Conservation (phyloP, 192 early-diverging fungal genomes). For the Podila horticola region DNA sequence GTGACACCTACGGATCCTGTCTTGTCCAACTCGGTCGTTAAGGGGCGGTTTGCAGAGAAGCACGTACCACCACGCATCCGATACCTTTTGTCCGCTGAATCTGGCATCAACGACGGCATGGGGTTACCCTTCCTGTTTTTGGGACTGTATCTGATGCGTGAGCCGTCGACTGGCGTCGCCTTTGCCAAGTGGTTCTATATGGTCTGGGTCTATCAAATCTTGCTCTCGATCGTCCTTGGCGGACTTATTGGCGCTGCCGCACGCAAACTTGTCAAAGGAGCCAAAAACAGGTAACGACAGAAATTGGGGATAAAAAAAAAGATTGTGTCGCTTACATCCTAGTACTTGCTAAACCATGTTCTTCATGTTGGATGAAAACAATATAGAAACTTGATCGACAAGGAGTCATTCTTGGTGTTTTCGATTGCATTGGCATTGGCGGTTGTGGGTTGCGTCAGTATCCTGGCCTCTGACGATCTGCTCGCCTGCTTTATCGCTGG, state of each 20-base stretch:
- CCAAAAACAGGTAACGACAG: slow-evolving; percentile 64
- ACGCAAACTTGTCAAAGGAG: slow-evolving; percentile 69
- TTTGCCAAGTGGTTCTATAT: slow-evolving; percentile 79
- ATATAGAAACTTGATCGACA: slow-evolving; percentile 70
- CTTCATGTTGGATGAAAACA: neutral
- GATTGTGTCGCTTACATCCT: too few species aligned
- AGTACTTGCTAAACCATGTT: neutral
- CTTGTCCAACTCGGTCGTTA: slow-evolving; percentile 90
- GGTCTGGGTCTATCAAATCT: slow-evolving; percentile 79
- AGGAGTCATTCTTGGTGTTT: slow-evolving; percentile 79
- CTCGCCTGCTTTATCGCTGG: slow-evolving; percentile 76
- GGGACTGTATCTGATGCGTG: slow-evolving; percentile 72
- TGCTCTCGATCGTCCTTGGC: slow-evolving; percentile 77
- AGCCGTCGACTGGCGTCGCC: slow-evolving; percentile 61
- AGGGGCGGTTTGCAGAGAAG: slow-evolving; percentile 90
- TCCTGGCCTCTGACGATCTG: slow-evolving; percentile 72
- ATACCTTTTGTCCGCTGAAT: slow-evolving; percentile 77
- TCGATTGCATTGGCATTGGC: slow-evolving; percentile 74
- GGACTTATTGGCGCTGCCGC: slow-evolving; percentile 73
- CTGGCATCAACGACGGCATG: slow-evolving; percentile 90
- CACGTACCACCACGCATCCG: slow-evolving; percentile 78
- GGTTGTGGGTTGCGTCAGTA: slow-evolving; percentile 68
- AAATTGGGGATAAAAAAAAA: neutral
- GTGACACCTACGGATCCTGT: slow-evolving; percentile 95
- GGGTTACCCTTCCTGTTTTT: slow-evolving; percentile 85